Evolutionary conservation across 345 rosid species (phyloP), one percentile per base, ranked within the genome.

Genomic region (Ceriops zippeliana): DNA sequence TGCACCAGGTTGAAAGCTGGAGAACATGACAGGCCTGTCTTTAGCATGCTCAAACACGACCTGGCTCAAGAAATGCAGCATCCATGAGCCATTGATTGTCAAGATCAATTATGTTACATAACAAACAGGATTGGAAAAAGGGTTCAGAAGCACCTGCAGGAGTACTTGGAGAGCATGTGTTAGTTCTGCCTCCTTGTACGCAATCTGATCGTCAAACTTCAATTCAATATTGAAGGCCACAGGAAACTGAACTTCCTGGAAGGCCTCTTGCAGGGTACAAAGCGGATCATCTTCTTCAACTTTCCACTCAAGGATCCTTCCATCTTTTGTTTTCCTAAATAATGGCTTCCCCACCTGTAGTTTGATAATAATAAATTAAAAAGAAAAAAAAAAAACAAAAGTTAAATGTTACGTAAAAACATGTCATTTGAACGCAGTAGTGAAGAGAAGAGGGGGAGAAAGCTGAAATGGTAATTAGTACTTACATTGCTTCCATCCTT

Each of bases 281-380:
- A 66, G 30, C 34, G 75, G 70, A 61, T 63, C 79, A 35, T 76
- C 79, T 66, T 76, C 75, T 61, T 76, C 79, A 42, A 76, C 79
- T 9, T 76, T 71, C 79, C 79, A 76, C 34, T 71, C 75, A 32
- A 76, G 67, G 13, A 71, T 67, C 6, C 68, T 76, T 31, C 79
- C 79, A 31, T 76, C 89, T 78, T 85, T 89, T 7, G 72, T 78
- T 67, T 76, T 83, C 74, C 89, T 85, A 17, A 68, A 79, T 64
- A 86, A 66, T 7, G 86, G 80, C 54, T 86, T 86, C 28, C 78
- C 84, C 38, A 61, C 70, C 86, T 69, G 63, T 26, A 67, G 13
- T 19, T 52, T 53, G 6, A 19, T 2, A 21, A 31, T n/a, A 52
- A 31, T 31, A 31, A 31, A 28, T 28, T 31, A 31, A 5, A 4